Base-by-base conservation (phyloP, 2,329 filamentous ascomycete genomes). In the Penicillium sp. region DNA sequence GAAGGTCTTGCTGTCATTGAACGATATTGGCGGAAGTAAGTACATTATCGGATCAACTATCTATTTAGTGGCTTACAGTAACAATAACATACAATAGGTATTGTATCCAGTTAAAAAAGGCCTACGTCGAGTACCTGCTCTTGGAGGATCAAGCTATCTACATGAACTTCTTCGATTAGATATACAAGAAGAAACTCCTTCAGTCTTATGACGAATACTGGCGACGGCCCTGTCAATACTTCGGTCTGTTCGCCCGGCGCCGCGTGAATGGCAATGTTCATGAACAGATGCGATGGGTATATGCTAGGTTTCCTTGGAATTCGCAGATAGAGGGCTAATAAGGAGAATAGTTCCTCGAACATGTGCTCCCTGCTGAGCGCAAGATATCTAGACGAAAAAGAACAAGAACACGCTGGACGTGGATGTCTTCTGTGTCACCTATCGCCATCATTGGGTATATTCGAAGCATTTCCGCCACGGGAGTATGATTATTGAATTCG, bases 91-190 rank as follows among this genome's bases (percentile, higher is more conserved):
- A 6, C 29, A 64, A 67, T 66, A 72, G 70, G 48, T 73, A 60
- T 67, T 73, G 31, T 7, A 67, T 71, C 60, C 44, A 70, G 17
- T 71, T 52, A 49, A 65, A 72, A 2, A 0, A 65, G 54, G 68
- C 70, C 46, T 72, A 73, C 19, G 46, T 70, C 0, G 54, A 69
- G 46, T 69, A 63, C 58, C 68, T 71, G 55, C 64, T 71, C 1
- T 50, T 61, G 8, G 68, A 70, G 17, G 66, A 73, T 49, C 23
- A 65, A 56, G 59, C 64, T 13, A 69, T 71, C 48, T 70, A 72
- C 5, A 71, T 70, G 38, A 70, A 70, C 46, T 69, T 73, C 58
- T 72, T 73, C 29, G 60, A 72, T 31, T 72, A 29, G 69, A 72
- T 71, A 30, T 69, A 45, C 3, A 72, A 60, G 26, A 44, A 70